These are phyloP conservation scores for Arthroderma sp. DNA, from an alignment of 2,329 filamentous ascomycete genomes.

Conservation along the genomic window DNA sequence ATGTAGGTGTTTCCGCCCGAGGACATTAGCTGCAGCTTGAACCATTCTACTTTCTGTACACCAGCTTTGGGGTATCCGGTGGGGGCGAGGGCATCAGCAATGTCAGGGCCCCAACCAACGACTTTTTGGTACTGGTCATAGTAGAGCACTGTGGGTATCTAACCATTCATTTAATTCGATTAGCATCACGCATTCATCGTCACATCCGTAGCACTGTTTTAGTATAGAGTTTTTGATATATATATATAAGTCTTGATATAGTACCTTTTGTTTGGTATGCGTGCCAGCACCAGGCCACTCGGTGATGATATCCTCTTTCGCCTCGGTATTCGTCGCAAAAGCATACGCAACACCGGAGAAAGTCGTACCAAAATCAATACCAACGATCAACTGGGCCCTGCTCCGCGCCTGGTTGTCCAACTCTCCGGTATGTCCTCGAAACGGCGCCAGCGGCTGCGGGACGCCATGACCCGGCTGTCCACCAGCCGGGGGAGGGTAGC, in stretches of 20 bases:
- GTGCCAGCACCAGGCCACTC: constrained; percentile 98
- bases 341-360: constrained; percentile 95
- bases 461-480: constrained; percentile 17
- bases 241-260: too few species aligned
- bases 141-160: constrained; percentile 99
- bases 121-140: constrained; percentile 99
- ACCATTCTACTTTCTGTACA: constrained; percentile 99
- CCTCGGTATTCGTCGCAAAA: constrained; percentile 89
- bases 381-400: constrained; percentile 95
- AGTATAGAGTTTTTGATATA: too few species aligned
- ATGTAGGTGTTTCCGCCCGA: constrained; percentile 92
- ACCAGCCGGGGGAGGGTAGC: constrained; percentile 23
- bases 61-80: constrained; percentile 96
- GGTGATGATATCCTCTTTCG: constrained; percentile 96
- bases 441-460: constrained; percentile 17
- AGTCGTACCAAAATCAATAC: constrained; percentile 97
- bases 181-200: too few species aligned
- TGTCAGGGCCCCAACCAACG: constrained; percentile 98
- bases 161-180: too few species aligned
- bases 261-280: constrained; percentile 95
- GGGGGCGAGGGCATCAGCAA: constrained; percentile 87
- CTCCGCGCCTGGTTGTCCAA: constrained; percentile 78
- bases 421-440: constrained; percentile 39
- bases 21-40: constrained; percentile 97
- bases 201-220: too few species aligned